These are phyloP conservation scores for Phytophthora citricola DNA, from an alignment of 352 stramenopile species.

Conservation along the genomic window DNA sequence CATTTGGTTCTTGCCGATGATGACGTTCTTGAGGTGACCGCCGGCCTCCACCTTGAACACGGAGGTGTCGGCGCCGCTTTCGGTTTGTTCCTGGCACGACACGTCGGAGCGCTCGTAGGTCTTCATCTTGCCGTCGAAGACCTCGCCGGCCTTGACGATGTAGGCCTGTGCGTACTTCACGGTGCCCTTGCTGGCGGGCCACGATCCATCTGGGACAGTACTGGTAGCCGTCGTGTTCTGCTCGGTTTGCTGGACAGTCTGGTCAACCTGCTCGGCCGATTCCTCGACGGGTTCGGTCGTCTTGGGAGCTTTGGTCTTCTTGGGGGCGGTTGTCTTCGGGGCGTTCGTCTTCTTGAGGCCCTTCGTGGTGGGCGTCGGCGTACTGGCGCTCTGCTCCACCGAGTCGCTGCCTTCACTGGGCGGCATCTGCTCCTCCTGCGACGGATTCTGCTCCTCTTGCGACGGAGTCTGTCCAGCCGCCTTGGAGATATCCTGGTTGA, in stretches of 20 bases:
- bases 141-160: not conserved
- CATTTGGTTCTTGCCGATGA: not conserved
- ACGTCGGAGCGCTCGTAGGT: not conserved
- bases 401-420: too few species aligned
- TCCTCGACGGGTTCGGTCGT: not conserved
- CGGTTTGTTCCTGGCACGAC: not conserved
- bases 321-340: conserved; percentile 6
- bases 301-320: not conserved
- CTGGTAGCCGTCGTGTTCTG: conserved; percentile 6
- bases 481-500: conserved; percentile 24
- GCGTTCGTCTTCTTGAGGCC: not conserved
- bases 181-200: conserved; percentile 7
- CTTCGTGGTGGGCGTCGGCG: not conserved
- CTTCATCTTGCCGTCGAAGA: not conserved
- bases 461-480: conserved; percentile 3
- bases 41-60: not conserved
- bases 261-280: not conserved
- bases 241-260: conserved; percentile 3
- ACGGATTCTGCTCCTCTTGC: too few species aligned
- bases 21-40: not conserved
- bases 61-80: not conserved
- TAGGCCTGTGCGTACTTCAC: not conserved
- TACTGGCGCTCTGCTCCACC: not conserved
- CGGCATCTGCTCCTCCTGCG: not conserved
- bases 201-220: not conserved